A percentile compares a stretch with the other conserved stretches of the same genome.
Conservation (phyloP, 768 basidiomycete species). For the Dioszegia aurantiaca region DNA sequence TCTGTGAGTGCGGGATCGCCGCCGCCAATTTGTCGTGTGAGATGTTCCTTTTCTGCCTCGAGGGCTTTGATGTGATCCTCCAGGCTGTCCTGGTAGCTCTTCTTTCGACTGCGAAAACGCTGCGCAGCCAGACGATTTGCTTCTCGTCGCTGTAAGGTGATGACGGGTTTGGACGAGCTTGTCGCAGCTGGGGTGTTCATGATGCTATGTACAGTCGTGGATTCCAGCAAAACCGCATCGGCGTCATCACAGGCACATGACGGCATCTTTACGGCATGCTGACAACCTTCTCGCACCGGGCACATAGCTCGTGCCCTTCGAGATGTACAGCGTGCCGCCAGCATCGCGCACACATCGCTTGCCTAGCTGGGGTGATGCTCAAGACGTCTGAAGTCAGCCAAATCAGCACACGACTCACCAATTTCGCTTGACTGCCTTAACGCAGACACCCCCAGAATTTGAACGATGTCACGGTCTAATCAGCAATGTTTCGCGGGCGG, state of each 20-base stretch:
- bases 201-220: no score
- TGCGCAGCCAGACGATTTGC: slow-evolving; percentile 50
- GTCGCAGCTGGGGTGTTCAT: not conserved
- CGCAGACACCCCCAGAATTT: slow-evolving; percentile 8
- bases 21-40: no score
- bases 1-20: no score
- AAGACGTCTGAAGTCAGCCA: not conserved
- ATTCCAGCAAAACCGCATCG: slow-evolving; percentile 1
- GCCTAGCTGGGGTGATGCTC: slow-evolving; percentile 57
- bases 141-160: slow-evolving; percentile 38
- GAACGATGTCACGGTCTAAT: slow-evolving; percentile 3
- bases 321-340: slow-evolving; percentile 70
- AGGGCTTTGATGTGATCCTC: slow-evolving; percentile 41
- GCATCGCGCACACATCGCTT: slow-evolving; percentile 81
- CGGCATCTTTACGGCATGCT: not conserved
- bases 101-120: slow-evolving; percentile 49
- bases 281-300: not conserved
- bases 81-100: slow-evolving; percentile 49
- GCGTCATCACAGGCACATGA: not conserved
- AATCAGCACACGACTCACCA: not conserved
- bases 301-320: slow-evolving; percentile 60
- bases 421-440: not conserved
- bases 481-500: not conserved
- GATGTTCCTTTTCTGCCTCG: slow-evolving; percentile 45
- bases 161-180: not conserved